Percentiles rank a stretch among this genome's conserved stretches.
These are phyloP conservation scores for Ambrosia trifida DNA, from an alignment of 129 eudicot species.

Conservation along the genomic window DNA sequence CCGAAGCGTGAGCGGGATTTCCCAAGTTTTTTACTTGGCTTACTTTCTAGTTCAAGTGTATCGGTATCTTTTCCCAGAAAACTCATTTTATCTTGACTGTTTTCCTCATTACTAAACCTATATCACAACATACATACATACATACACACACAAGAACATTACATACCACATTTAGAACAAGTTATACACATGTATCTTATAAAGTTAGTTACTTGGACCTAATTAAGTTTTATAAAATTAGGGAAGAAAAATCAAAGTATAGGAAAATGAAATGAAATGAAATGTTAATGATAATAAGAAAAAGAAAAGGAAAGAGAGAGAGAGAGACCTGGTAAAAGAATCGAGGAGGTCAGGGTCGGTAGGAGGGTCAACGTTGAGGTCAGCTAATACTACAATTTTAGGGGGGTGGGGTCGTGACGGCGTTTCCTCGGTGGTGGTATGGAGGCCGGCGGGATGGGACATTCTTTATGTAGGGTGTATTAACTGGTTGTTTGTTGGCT, in stretches of 20 bases:
- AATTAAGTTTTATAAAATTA: conserved; percentile 11
- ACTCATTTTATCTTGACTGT: conserved; percentile 43
- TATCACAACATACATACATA: conserved; percentile 8
- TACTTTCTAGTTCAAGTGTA: conserved; percentile 61
- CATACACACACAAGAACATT: neutral
- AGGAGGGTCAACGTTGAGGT: conserved; percentile 94
- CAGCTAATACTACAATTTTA: conserved; percentile 62
- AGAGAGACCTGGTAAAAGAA: conserved; percentile 45
- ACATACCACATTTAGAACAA: neutral
- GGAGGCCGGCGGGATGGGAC: conserved; percentile 40
- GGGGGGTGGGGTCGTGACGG: conserved; percentile 35
- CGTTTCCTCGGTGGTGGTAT: conserved; percentile 12
- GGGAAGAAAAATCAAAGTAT: neutral
- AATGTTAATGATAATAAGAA: conserved; percentile 6
- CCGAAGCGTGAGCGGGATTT: conserved; percentile 63
- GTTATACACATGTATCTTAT: conserved; percentile 1
- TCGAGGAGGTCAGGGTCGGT: conserved; percentile 61
- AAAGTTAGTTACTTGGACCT: neutral
- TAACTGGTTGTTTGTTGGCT: neutral
- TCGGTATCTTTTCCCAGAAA: conserved; percentile 60
- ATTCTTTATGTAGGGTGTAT: conserved; percentile 37
- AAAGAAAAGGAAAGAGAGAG: neutral
- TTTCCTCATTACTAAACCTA: conserved; percentile 61
- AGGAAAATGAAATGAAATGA: neutral
- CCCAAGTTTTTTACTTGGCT: conserved; percentile 54